phyloP scores from a whole-genome alignment of 2,329 filamentous ascomycete genomes.

The Xylariaceae sp. region DNA sequence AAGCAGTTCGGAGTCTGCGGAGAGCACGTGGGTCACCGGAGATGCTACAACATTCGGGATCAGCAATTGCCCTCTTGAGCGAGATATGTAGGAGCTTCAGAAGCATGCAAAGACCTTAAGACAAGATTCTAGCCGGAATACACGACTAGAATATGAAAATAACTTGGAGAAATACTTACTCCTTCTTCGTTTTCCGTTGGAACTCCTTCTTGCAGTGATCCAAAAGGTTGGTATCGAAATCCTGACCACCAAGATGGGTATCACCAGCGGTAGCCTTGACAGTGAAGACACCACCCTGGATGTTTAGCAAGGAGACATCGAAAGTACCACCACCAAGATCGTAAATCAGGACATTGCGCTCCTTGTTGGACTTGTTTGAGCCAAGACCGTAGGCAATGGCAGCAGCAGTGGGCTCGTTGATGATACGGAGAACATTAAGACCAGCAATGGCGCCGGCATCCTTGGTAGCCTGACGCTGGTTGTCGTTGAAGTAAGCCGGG shows the following conservation, averaged over 20 bases:
- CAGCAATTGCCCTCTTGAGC: slow-evolving; percentile 8
- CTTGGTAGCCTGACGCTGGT: slow-evolving; percentile 99
- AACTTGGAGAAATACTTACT: slow-evolving; percentile 18
- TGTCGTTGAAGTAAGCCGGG: slow-evolving; percentile 99
- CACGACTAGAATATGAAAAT: background rate
- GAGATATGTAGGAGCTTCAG: background rate
- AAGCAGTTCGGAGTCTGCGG: slow-evolving; percentile 94
- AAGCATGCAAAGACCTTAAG: background rate
- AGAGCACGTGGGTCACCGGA: slow-evolving; percentile 88
- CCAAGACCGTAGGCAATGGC: slow-evolving; percentile 98
- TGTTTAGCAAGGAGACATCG: slow-evolving; percentile 99
- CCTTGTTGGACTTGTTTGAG: slow-evolving; percentile 92
- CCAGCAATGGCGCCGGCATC: slow-evolving; percentile 97
- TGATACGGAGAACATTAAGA: slow-evolving; percentile 98
- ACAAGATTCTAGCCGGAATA: background rate
- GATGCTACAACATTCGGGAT: slow-evolving; percentile 49
- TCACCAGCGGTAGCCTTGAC: slow-evolving; percentile 99
- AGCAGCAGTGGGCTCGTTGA: slow-evolving; percentile 98
- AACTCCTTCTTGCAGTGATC: slow-evolving; percentile 98
- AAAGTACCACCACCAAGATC: slow-evolving; percentile 99
- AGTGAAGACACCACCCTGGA: slow-evolving; percentile 99
- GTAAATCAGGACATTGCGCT: slow-evolving; percentile 99
- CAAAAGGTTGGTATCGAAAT: slow-evolving; percentile 95
- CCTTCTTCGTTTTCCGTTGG: slow-evolving; percentile 76
- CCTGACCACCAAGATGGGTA: slow-evolving; percentile 93